A percentile compares a stretch with the other conserved stretches of the same genome.
Conservation (phyloP, 192 early-diverging fungal species). For the Linnemannia exigua region DNA sequence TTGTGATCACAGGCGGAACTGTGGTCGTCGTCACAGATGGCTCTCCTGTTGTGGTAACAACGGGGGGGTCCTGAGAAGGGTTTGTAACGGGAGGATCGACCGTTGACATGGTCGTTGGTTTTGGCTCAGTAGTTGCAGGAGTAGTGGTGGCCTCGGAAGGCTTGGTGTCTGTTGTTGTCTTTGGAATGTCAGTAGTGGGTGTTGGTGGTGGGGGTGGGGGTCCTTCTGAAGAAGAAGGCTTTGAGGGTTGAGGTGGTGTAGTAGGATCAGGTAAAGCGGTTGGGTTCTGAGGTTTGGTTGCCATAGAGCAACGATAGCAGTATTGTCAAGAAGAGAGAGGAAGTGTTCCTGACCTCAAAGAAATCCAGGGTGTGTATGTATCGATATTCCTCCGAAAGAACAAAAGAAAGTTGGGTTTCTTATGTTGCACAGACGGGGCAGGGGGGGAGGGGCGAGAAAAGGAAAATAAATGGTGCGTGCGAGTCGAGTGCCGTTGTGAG, state of each 20-base stretch:
- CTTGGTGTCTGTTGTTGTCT: constrained; percentile 18
- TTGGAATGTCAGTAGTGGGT: not conserved
- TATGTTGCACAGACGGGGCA: not conserved
- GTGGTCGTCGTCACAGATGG: not conserved
- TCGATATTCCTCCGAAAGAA: not conserved
- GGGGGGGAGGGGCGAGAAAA: not conserved
- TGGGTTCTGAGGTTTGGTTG: not conserved
- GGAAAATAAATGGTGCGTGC: constrained; percentile 12
- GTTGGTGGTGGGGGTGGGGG: not conserved
- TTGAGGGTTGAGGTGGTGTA: not conserved
- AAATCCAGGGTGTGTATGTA: not conserved
- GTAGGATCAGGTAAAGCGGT: not conserved
- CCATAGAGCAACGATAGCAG: not conserved
- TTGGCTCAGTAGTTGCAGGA: not conserved
- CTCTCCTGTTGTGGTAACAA: not conserved
- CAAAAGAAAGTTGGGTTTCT: constrained; percentile 3
- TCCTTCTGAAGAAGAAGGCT: not conserved
- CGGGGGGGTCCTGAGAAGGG: not conserved
- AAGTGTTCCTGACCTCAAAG: not conserved
- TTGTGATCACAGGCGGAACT: not conserved
- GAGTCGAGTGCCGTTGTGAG: not conserved
- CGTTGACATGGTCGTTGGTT: constrained; percentile 5
- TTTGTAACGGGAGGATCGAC: not conserved
- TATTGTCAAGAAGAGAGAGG: not conserved
- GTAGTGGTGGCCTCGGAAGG: no score